Percentiles rank a stretch among this genome's conserved stretches.
Evolutionary conservation across 768 basidiomycete genomes (phyloP).

Genomic region (Suillus plorans): DNA sequence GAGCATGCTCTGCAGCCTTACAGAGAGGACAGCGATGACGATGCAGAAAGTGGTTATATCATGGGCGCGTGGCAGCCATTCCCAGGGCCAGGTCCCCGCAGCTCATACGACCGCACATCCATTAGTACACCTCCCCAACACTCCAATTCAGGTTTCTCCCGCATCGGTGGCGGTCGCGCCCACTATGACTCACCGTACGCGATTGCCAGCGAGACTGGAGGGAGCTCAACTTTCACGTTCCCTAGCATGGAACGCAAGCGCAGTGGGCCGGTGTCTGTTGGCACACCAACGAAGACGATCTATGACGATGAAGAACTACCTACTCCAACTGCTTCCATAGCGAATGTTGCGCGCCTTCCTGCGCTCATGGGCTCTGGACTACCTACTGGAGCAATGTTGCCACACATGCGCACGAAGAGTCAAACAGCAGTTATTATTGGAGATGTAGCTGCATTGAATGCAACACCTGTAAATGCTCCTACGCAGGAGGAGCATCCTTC

Average conservation of each 20-base stretch:
- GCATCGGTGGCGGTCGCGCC: constrained; percentile 85
- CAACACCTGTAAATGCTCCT: constrained; percentile 13
- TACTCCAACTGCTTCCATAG: constrained; percentile 50
- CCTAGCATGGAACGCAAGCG: constrained; percentile 55
- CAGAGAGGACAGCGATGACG: constrained; percentile 74
- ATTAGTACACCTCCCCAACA: constrained; percentile 28
- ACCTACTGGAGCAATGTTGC: constrained; percentile 66
- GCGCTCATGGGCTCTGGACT: constrained; percentile 32
- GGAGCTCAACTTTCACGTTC: constrained; percentile 63
- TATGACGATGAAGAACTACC: constrained; percentile 43
- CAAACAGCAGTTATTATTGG: constrained; percentile 86
- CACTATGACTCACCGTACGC: constrained; percentile 86
- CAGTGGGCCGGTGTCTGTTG: constrained; percentile 18
- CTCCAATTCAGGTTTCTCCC: constrained; percentile 68
- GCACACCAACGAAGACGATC: constrained; percentile 21
- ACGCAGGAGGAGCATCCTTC: constrained; percentile 22
- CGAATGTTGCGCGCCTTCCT: constrained; percentile 45
- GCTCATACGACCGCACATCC: constrained; percentile 25
- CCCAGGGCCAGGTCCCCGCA: constrained; percentile 38
- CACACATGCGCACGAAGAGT: constrained; percentile 74
- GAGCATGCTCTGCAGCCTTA: constrained; percentile 79
- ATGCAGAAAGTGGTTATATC: constrained; percentile 71
- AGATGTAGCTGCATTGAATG: constrained; percentile 33
- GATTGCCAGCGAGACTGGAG: constrained; percentile 42
- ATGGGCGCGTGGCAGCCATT: constrained; percentile 94